These are phyloP conservation scores for Botrytis porri DNA, from an alignment of 2,329 filamentous ascomycete species.

Conservation along the genomic window DNA sequence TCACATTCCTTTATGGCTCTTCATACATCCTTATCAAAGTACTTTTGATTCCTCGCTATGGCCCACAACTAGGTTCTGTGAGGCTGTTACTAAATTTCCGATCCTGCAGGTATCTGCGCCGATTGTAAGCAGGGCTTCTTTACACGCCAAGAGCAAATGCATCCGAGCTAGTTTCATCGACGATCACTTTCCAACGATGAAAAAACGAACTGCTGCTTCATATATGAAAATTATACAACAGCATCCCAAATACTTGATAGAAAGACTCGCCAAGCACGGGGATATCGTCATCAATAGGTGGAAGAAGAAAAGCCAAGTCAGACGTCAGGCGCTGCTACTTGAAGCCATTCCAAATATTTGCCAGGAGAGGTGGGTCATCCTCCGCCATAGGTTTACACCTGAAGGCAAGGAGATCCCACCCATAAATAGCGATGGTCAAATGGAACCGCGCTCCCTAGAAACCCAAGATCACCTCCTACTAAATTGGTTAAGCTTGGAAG, in stretches of 20 bases:
- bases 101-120: neutral
- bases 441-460: neutral
- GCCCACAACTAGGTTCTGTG: neutral
- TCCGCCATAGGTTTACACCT: neutral
- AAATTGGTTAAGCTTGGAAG: neutral
- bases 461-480: neutral
- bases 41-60: neutral
- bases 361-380: neutral
- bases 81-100: neutral
- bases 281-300: conserved; percentile 11
- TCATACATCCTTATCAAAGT: neutral
- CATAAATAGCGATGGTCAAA: neutral
- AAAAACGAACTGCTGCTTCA: too few relatives aligned
- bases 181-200: neutral
- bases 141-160: neutral
- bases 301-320: conserved; percentile 10
- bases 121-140: neutral
- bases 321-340: neutral
- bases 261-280: neutral
- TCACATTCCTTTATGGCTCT: neutral
- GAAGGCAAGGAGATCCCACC: neutral
- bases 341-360: neutral
- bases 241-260: neutral
- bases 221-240: neutral
- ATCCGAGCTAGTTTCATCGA: neutral